Percentiles rank a stretch among this genome's conserved stretches.
phyloP scores from a whole-genome alignment of 306 rosid genomes.

The Mucuna pruriens region DNA sequence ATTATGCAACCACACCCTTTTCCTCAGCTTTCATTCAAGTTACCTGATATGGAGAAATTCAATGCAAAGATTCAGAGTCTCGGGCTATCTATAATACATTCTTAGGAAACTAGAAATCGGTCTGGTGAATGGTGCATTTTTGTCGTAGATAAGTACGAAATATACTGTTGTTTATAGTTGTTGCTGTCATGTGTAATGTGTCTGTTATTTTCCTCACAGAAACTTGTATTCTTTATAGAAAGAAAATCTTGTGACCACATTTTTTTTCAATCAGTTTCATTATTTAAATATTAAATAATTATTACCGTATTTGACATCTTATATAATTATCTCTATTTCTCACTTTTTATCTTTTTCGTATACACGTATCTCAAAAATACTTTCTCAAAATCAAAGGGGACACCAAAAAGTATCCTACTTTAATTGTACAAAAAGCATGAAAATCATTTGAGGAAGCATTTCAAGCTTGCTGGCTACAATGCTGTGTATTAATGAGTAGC shows the following conservation, averaged over 20 bases:
- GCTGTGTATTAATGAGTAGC: neutral
- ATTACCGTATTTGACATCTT: neutral
- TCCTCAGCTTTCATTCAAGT: slow-evolving; percentile 17
- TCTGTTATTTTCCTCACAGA: slow-evolving; percentile 1
- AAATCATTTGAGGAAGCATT: slow-evolving; percentile 1
- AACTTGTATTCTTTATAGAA: slow-evolving; percentile 7
- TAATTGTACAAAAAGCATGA: neutral
- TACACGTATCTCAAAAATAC: neutral
- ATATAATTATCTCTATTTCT: neutral
- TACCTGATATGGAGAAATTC: slow-evolving; percentile 38
- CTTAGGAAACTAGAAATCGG: neutral
- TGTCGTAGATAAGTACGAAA: slow-evolving; percentile 22
- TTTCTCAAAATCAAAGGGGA: neutral
- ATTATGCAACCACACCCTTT: slow-evolving; percentile 13
- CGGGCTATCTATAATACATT: slow-evolving; percentile 3
- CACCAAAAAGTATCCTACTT: neutral
- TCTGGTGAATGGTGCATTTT: slow-evolving; percentile 29
- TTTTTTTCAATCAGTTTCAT: neutral
- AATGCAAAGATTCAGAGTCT: slow-evolving; percentile 7
- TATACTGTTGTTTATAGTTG: slow-evolving; percentile 22
- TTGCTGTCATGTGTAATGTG: neutral
- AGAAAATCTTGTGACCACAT: neutral
- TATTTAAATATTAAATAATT: neutral
- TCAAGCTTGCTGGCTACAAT: neutral
- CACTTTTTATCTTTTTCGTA: neutral